Conservation (phyloP, 768 basidiomycete species). For the Tubosaeta sp. region DNA sequence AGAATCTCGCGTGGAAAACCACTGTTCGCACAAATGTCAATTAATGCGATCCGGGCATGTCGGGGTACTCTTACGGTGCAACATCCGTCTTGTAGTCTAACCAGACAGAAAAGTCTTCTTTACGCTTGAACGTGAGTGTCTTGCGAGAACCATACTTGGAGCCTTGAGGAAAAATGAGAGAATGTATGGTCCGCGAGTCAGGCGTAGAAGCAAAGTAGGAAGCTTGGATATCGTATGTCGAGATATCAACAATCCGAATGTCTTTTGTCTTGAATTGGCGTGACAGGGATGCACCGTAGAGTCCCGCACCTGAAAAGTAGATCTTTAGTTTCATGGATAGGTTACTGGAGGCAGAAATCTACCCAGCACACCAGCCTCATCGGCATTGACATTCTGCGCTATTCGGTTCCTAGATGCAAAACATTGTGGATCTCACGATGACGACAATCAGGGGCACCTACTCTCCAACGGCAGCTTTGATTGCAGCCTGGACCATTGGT, state of each 20-base stretch:
- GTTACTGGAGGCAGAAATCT: conserved; percentile 2
- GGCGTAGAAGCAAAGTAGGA: conserved; percentile 66
- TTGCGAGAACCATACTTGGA: conserved; percentile 80
- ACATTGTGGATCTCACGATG: neutral
- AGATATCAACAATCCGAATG: conserved; percentile 77
- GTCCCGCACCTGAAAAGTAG: conserved; percentile 58
- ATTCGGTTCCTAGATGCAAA: conserved; percentile 60
- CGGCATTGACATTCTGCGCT: conserved; percentile 92
- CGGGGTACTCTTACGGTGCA: conserved; percentile 46
- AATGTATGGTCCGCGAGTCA: conserved; percentile 61
- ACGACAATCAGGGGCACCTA: conserved; percentile 33
- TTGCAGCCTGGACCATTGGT: conserved; percentile 85
- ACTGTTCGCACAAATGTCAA: conserved; percentile 32
- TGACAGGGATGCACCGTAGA: conserved; percentile 85
- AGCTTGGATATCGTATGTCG: conserved; percentile 70
- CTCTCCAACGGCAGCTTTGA: conserved; percentile 76
- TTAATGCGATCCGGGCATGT: neutral
- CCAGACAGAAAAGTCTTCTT: conserved; percentile 75
- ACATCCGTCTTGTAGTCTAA: conserved; percentile 70
- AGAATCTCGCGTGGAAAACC: conserved; percentile 72
- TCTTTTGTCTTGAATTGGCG: conserved; percentile 94
- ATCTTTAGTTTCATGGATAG: conserved; percentile 1
- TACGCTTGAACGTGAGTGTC: conserved; percentile 80
- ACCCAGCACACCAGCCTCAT: conserved; percentile 93
- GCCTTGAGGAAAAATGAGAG: conserved; percentile 71